Conservation (phyloP, 176 grass and related monocot species). For the Paspalum vaginatum region DNA sequence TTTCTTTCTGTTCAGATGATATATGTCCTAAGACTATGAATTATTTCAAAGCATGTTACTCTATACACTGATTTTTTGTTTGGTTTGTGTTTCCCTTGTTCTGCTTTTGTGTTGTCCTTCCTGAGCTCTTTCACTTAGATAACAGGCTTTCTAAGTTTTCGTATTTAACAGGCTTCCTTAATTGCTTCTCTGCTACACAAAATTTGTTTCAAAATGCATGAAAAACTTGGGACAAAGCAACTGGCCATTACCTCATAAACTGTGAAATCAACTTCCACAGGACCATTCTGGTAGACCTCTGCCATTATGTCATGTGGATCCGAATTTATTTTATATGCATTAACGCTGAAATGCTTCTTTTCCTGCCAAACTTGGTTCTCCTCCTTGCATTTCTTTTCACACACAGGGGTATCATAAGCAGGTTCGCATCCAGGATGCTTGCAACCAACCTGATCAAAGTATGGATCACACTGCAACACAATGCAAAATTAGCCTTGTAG, state of each 20-base stretch:
- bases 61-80: not conserved
- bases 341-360: conserved; percentile 78
- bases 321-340: conserved; percentile 69
- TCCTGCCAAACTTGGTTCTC: conserved; percentile 81
- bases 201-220: not conserved
- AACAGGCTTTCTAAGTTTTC: not conserved
- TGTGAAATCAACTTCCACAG: conserved; percentile 83
- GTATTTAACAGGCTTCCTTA: not conserved
- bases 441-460: conserved; percentile 84
- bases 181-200: not conserved
- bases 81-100: not conserved
- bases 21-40: not conserved
- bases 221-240: not conserved
- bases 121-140: not conserved
- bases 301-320: conserved; percentile 81
- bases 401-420: conserved; percentile 66
- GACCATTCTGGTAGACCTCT: conserved; percentile 84
- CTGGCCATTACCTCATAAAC: conserved; percentile 77
- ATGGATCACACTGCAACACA: conserved; percentile 83
- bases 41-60: not conserved
- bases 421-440: conserved; percentile 90
- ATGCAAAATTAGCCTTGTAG: conserved; percentile 23
- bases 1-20: not conserved
- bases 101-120: not conserved
- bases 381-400: conserved; percentile 86